Evolutionary conservation across 345 rosid species (phyloP), one percentile per base, ranked within the genome.

Genomic region (Acer campestre): DNA sequence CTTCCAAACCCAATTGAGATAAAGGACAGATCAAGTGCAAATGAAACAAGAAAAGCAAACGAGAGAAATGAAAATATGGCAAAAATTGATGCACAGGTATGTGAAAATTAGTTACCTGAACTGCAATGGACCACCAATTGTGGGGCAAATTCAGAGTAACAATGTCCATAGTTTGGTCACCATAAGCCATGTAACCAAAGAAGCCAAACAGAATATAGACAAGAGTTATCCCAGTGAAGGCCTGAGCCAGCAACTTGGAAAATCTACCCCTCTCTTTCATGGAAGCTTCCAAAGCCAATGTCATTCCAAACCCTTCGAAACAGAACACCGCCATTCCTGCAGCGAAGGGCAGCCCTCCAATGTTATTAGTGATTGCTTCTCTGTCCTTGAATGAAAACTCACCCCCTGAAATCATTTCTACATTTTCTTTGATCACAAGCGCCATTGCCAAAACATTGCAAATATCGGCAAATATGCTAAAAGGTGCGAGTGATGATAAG

Each of bases 261-360:
- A 91, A 96, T 16, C 83, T 82, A 10, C 84, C 65, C 75, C 82
- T 92, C 3, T 96, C 92, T 77, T 31, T 94, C 98, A 92, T 92
- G 4, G 99, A 96, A 68, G 83, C 76, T 85, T 96, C 95, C 46
- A 96, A 70, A 48, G 97, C 89, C 82, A 96, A 70, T 0, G 98
- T 96, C 99, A 94, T 94, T 2, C 94, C 97, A 62, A 94, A 94
- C 42, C 99, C 99, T 79, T 96, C 97, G 22, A 96, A 96, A 80
- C 98, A 94, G 70, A 91, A 96, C 67, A 96, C 93, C 0, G 98
- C 98, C 93, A 92, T 90, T 62, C 99, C 99, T 64, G 82, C 90
- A 0, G 98, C 99, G 80, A 94, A 92, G 0, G 97, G 98, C 78
- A 96, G 79, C 62, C 93, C 95, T 70, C 95, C 90, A 8, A 94